phyloP scores from a whole-genome alignment of 371 early-diverging fungal genomes.

The Mucor irregularis region DNA sequence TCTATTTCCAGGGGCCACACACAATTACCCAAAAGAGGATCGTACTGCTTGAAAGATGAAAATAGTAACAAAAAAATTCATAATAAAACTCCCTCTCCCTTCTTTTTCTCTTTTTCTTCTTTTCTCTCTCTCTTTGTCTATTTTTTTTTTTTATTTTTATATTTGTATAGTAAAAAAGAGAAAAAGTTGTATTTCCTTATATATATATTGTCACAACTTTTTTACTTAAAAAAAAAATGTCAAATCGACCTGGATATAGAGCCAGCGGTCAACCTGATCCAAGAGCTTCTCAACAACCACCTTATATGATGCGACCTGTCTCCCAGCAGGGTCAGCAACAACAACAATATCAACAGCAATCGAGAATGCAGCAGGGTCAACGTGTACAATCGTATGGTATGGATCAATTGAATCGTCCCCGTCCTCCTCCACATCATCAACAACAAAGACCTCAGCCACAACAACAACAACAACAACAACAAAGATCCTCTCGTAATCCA shows the following conservation, averaged over 20 bases:
- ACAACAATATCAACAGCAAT: not conserved
- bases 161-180: too few relatives aligned
- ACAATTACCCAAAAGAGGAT: not conserved
- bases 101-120: constrained; percentile 7
- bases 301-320: constrained; percentile 13
- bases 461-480: constrained; percentile 1
- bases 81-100: constrained; percentile 14
- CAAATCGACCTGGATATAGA: constrained; percentile 23
- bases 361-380: not conserved
- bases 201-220: not conserved
- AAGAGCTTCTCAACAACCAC: constrained; percentile 15
- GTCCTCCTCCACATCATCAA: constrained; percentile 17
- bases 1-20: constrained; percentile 15
- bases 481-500: too few relatives aligned
- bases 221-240: constrained; percentile 2
- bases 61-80: constrained; percentile 24
- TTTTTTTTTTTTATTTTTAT: constrained; percentile 13
- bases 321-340: constrained; percentile 7
- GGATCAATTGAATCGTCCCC: constrained; percentile 15
- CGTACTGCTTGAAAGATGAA: constrained; percentile 10
- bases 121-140: constrained; percentile 1
- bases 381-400: constrained; percentile 17
- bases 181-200: not conserved
- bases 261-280: constrained; percentile 16
- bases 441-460: constrained; percentile 7